A percentile compares a stretch with the other conserved stretches of the same genome.
Evolutionary conservation across 495 filamentous ascomycete species (phyloP).

Genomic region (Xeromyces bisporus): DNA sequence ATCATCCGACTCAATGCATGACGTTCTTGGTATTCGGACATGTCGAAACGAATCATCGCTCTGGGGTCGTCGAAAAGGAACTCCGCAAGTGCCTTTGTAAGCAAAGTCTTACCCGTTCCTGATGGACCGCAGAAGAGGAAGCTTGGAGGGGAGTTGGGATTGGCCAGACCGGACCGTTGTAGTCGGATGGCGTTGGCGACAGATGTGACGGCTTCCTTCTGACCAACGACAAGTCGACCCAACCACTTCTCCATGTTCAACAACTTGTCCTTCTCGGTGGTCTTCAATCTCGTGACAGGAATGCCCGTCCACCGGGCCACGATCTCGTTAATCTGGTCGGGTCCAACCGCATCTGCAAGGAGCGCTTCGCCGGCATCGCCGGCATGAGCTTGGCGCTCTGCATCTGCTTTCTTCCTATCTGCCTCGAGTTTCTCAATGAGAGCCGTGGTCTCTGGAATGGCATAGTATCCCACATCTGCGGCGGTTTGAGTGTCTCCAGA

Average conservation of each 20-base stretch:
- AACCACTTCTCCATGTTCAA: constrained; percentile 85
- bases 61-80: constrained; percentile 97
- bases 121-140: constrained; percentile 98
- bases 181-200: constrained; percentile 93
- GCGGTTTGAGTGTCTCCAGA: constrained; percentile 63
- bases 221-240: constrained; percentile 70
- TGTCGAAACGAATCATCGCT: constrained; percentile 97
- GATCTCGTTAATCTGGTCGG: constrained; percentile 98
- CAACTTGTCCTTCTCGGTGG: constrained; percentile 92
- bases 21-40: constrained; percentile 98
- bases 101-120: constrained; percentile 90
- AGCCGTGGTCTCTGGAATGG: constrained; percentile 77
- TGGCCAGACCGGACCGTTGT: constrained; percentile 80
- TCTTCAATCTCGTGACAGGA: constrained; percentile 81
- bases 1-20: constrained; percentile 96
- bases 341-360: constrained; percentile 82
- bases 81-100: constrained; percentile 91
- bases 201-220: constrained; percentile 83
- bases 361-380: constrained; percentile 45
- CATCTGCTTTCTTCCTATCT: constrained; percentile 63
- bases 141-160: constrained; percentile 89
- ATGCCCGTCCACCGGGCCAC: constrained; percentile 94
- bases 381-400: constrained; percentile 42
- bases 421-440: constrained; percentile 64
- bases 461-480: constrained; percentile 90